phyloP scores from a whole-genome alignment of 139 green algal species.

The Haematococcus sp. region DNA sequence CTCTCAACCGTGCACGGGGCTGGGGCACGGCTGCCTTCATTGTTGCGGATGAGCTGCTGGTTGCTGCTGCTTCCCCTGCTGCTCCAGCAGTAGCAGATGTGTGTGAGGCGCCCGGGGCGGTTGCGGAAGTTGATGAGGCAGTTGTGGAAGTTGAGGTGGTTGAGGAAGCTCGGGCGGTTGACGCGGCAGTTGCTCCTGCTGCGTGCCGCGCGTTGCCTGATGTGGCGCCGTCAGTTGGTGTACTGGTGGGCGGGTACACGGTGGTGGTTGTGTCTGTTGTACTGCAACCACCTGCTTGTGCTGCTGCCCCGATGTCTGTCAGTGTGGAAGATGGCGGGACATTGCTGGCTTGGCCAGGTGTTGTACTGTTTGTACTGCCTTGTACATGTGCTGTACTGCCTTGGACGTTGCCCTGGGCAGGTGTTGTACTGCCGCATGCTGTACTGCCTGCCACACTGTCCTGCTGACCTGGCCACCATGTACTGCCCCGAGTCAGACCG shows the following conservation, averaged over 20 bases:
- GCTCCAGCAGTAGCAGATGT: conserved; percentile 7
- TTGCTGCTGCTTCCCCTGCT: not conserved
- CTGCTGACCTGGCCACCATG: conserved; percentile 47
- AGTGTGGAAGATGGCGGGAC: too few species aligned
- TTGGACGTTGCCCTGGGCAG: not conserved
- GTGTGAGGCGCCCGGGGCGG: not conserved
- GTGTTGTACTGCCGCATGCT: not conserved
- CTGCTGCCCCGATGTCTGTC: too few species aligned
- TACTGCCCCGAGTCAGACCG: conserved; percentile 42
- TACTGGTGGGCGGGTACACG: too few species aligned
- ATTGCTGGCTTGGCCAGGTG: not conserved
- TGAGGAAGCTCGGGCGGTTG: too few species aligned
- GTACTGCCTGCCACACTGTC: not conserved
- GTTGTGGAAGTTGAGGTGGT: not conserved
- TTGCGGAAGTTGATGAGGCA: too few species aligned
- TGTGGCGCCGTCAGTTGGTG: too few species aligned
- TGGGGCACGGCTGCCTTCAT: not conserved
- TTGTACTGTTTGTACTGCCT: not conserved
- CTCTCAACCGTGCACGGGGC: not conserved
- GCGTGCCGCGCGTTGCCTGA: too few species aligned
- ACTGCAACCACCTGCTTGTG: too few species aligned
- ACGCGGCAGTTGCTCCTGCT: too few species aligned
- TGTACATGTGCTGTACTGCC: not conserved
- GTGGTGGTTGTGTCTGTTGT: too few species aligned
- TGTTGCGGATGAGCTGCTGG: conserved; percentile 1